phyloP scores from a whole-genome alignment of 345 rosid genomes.

The Boechera divaricarpa region DNA sequence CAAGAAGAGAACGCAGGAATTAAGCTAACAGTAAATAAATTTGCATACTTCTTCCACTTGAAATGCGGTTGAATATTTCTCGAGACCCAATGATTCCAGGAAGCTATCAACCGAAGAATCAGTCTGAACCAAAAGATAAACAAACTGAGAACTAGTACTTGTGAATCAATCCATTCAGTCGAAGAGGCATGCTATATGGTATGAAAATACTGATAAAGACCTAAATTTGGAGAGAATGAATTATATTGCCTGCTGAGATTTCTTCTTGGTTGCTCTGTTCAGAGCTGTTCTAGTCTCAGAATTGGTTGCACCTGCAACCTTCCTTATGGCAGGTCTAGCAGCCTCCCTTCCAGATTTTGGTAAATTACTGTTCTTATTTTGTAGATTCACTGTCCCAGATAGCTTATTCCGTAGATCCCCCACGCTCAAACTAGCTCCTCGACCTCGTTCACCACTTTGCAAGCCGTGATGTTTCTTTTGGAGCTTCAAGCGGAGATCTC shows the following conservation, averaged over 20 bases:
- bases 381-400: constrained; percentile 65
- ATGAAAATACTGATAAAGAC: background rate
- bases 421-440: constrained; percentile 46
- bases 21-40: constrained; percentile 21
- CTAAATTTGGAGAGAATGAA: constrained; percentile 2
- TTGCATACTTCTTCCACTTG: constrained; percentile 89
- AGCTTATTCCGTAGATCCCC: constrained; percentile 81
- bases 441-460: constrained; percentile 55
- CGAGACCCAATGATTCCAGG: constrained; percentile 79
- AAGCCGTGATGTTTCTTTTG: constrained; percentile 61
- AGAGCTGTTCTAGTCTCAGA: constrained; percentile 55
- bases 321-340: constrained; percentile 57
- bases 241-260: constrained; percentile 57
- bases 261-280: constrained; percentile 51
- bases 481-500: constrained; percentile 85
- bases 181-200: background rate
- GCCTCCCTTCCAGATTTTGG: constrained; percentile 52
- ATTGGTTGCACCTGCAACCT: constrained; percentile 54
- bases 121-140: constrained; percentile 51
- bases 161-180: background rate
- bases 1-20: background rate
- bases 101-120: constrained; percentile 68
- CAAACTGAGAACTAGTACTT: background rate
- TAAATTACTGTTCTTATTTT: constrained; percentile 47
- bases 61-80: constrained; percentile 78